Base-by-base conservation (phyloP, 2,329 filamentous ascomycete genomes). In the Scedosporium apiospermum region DNA sequence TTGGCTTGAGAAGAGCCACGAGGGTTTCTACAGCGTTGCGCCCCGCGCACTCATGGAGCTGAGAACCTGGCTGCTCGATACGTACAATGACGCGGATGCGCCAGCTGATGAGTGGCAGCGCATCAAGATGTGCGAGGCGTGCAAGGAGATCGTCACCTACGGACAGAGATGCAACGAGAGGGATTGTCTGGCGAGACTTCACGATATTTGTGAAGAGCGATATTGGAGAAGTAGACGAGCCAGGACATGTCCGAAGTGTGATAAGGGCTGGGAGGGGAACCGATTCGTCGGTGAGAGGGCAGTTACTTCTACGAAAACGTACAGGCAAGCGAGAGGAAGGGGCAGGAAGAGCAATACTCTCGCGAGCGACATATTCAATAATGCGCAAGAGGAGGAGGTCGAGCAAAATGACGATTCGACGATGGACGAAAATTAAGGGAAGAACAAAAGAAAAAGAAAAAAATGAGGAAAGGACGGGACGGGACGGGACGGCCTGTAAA, bases 41-140 rank as follows among this genome's bases (percentile, higher is more conserved):
- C 84, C 91, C 3, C 83, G 93, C 7, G 88, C 86, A 1, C 77
- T 99, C 67, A 85, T 98, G 80, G 95, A 99, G 78, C 77, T 99
- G 63, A 82, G 88, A 63, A 81, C 83, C 1, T 98, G 93, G 87
- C 81, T 99, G 58, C 77, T 91, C n/a, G 89, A 90, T 61, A 91
- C 88, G 30, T 99, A 96, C 74, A 98, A 99, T 71, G 90, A 96
- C 62, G 76, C 81, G 0, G 82, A 85, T 9, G 78, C 80, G 1
- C 85, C 84, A 9, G 75, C 78, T 1, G 75, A 77, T n/a, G 85
- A 85, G 41, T 86, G 83, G 79, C 83, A 91, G 71, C 85, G 86
- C 65, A 89, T 99, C 72, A 96, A 95, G 76, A 85, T 87, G 65
- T 99, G 95, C 72, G 84, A 89, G 70, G 92, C 90, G 0, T 99